A percentile compares a stretch with the other conserved stretches of the same genome.
These are phyloP conservation scores for Elongisporangium anandrum DNA, from an alignment of 352 stramenopile genomes.

Conservation along the genomic window DNA sequence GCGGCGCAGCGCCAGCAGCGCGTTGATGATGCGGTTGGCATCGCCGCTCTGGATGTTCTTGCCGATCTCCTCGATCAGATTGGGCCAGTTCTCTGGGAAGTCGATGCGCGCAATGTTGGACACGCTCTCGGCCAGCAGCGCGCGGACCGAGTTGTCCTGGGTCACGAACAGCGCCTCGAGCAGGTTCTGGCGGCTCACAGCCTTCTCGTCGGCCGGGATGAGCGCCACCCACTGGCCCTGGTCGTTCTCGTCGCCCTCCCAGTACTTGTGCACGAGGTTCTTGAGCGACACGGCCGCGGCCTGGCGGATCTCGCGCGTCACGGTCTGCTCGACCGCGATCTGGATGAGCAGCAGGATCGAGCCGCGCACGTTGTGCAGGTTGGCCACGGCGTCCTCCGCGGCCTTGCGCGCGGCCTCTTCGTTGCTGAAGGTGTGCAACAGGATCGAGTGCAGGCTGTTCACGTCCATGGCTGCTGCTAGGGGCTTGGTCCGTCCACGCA, in stretches of 20 bases:
- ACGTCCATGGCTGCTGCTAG: conserved; percentile 86
- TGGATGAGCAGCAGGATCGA: conserved; percentile 78
- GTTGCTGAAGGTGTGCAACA: conserved; percentile 84
- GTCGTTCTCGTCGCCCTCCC: conserved; percentile 78
- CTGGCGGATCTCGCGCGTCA: conserved; percentile 86
- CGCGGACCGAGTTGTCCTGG: conserved; percentile 31
- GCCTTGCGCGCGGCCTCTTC: conserved; percentile 68
- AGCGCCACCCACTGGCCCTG: conserved; percentile 68
- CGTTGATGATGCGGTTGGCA: conserved; percentile 81
- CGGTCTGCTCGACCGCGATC: conserved; percentile 65
- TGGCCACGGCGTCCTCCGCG: conserved; percentile 66
- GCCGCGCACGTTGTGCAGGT: conserved; percentile 71
- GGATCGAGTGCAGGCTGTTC: conserved; percentile 85
- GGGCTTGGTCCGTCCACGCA: neutral
- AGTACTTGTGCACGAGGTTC: conserved; percentile 95
- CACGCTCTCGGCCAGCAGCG: conserved; percentile 92
- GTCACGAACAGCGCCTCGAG: conserved; percentile 62
- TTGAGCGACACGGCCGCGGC: conserved; percentile 94
- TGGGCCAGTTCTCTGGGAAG: conserved; percentile 93
- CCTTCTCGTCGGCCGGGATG: conserved; percentile 65
- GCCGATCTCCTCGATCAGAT: conserved; percentile 85
- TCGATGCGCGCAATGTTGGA: conserved; percentile 94
- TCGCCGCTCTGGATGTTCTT: conserved; percentile 89
- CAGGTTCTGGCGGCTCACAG: conserved; percentile 59
- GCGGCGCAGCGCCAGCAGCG: conserved; percentile 93